These are phyloP conservation scores for Penicillium bialowiezense DNA, from an alignment of 495 filamentous ascomycete species.

Conservation along the genomic window DNA sequence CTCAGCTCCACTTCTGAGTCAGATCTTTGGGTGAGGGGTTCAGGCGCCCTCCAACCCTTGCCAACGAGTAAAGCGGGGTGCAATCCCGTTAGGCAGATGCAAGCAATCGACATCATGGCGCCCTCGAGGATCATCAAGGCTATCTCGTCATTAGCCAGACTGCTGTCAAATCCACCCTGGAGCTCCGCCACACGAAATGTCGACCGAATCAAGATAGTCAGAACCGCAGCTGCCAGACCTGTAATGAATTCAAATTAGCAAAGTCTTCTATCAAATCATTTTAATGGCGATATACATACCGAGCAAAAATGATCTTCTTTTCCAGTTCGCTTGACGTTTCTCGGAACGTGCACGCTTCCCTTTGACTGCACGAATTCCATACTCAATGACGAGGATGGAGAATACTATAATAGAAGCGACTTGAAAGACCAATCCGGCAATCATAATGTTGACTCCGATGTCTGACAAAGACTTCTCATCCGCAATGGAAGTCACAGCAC, in stretches of 20 bases:
- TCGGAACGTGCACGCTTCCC: conserved; percentile 8
- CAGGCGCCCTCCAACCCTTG: background rate
- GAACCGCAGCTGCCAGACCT: conserved; percentile 47
- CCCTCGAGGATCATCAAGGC: conserved; percentile 70
- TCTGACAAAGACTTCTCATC: conserved; percentile 15
- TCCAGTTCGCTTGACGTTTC: conserved; percentile 2
- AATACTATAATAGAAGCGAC: conserved; percentile 53
- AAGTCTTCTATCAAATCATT: background rate
- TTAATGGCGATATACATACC: conserved; percentile 1
- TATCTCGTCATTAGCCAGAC: conserved; percentile 56
- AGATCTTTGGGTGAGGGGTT: background rate
- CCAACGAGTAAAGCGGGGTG: conserved; percentile 10
- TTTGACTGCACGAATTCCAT: background rate
- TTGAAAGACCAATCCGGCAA: conserved; percentile 54
- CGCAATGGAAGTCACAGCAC: conserved; percentile 48
- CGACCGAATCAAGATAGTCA: conserved; percentile 60
- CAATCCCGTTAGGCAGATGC: conserved; percentile 47
- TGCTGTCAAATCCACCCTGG: conserved; percentile 56
- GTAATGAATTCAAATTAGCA: conserved; percentile 1
- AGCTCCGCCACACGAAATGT: conserved; percentile 66
- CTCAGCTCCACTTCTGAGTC: background rate
- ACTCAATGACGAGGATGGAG: conserved; percentile 49
- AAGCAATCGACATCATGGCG: conserved; percentile 62
- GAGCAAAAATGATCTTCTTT: conserved; percentile 15
- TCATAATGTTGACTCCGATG: conserved; percentile 51